Conservation (phyloP, 1,284 basidiomycete genomes). For the Rhodotorula mucilaginosa region DNA sequence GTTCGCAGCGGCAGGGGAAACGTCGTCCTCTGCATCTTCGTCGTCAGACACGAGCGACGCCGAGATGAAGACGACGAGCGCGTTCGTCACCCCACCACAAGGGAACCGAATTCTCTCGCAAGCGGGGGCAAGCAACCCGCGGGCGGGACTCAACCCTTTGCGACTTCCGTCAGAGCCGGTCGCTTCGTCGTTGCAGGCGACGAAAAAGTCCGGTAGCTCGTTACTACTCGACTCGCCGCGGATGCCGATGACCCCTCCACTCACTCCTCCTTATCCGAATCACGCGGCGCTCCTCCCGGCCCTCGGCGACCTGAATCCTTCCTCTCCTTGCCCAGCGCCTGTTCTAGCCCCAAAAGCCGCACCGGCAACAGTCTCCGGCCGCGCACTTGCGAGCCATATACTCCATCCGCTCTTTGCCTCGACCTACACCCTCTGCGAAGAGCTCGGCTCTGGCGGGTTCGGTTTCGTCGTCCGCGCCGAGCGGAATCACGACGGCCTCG, state of each 20-base stretch:
- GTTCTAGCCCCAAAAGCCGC: background rate
- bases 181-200: background rate
- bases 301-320: background rate
- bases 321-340: slow-evolving; percentile 7
- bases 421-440: slow-evolving; percentile 63
- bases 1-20: background rate
- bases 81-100: slow-evolving; percentile 16
- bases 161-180: too few relatives aligned
- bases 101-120: slow-evolving; percentile 15
- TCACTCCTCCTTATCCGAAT: slow-evolving; percentile 27
- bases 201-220: background rate
- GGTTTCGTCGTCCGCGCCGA: slow-evolving; percentile 67
- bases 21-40: background rate
- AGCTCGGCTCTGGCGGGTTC: slow-evolving; percentile 85
- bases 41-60: slow-evolving; percentile 12
- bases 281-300: slow-evolving; percentile 7
- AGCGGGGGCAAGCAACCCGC: background rate
- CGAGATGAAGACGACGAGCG: slow-evolving; percentile 29
- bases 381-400: background rate
- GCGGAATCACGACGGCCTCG: slow-evolving; percentile 55
- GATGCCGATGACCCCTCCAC: slow-evolving; percentile 35
- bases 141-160: background rate
- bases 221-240: slow-evolving; percentile 12
- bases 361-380: slow-evolving; percentile 20
- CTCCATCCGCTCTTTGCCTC: slow-evolving; percentile 65